Evolutionary conservation across 352 stramenopile species (phyloP), one percentile per base, ranked within the genome.

Genomic region (Globisporangium solare): DNA sequence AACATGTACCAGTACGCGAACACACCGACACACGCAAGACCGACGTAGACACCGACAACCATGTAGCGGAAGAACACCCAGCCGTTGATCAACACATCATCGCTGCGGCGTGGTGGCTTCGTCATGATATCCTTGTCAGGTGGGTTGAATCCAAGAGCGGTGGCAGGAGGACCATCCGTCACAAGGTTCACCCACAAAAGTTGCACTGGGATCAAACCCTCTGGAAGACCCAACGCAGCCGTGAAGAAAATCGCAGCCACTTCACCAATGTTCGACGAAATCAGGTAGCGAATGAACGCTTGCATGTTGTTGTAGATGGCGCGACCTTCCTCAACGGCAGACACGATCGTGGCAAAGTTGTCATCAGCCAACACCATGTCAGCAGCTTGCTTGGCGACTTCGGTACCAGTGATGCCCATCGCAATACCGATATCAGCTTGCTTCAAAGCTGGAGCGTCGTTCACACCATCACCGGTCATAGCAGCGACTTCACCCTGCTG

Each of bases 141-240:
- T 41, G 97, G 95, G 79, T 99, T 99, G 74, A 99, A 99, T 24
- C 97, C 97, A 6, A 99, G 85, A 15, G 97, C 95, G 17, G 96
- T 99, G 2, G 97, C 98, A 15, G 97, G 97, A 27, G 95, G 96
- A 27, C 97, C 97, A 72, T 99, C 98, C 12, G 97, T 99, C 37
- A 99, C 97, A 17, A 99, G 79, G 76, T 99, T 99, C n/a, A 99
- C 96, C 97, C 97, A 99, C 13, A 99, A 74, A 13, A 99, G 79
- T 72, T 99, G 97, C 60, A 99, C 97, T 2, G 98, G 95, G 53
- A 97, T 99, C 20, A 99, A 76, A 21, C 94, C 94, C 68, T 99
- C 97, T 0, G 97, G 97, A 31, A 99, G 82, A 41, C 97, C 97
- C 31, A 98, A 74, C 12, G 97, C 76, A 6, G 95, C 95, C 18